A percentile compares a stretch with the other conserved stretches of the same genome.
These are phyloP conservation scores for Agaricus subrufescens DNA, from an alignment of 768 basidiomycete genomes.

Conservation along the genomic window DNA sequence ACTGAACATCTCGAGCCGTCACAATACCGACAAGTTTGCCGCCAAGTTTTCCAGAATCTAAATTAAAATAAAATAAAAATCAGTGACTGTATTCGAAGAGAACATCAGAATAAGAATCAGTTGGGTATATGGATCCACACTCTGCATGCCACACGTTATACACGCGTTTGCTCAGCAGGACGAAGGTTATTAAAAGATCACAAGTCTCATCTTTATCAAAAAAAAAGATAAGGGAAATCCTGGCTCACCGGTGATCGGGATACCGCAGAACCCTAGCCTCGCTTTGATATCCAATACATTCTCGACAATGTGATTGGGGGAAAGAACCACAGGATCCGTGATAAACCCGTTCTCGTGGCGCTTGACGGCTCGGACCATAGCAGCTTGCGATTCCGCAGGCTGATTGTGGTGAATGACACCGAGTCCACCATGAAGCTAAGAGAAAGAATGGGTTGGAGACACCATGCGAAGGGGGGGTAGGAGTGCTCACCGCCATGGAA, in stretches of 20 bases:
- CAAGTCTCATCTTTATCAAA: slow-evolving; percentile 40
- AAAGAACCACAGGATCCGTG: slow-evolving; percentile 86
- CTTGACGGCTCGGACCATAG: slow-evolving; percentile 97
- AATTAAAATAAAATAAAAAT: slow-evolving; percentile 9
- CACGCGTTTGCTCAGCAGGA: slow-evolving; percentile 79
- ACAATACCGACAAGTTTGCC: slow-evolving; percentile 96
- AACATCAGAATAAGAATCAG: slow-evolving; percentile 27
- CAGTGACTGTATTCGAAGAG: neutral
- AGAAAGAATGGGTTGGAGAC: neutral
- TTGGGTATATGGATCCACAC: slow-evolving; percentile 24
- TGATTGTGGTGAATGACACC: slow-evolving; percentile 99
- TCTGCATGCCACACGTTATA: slow-evolving; percentile 72
- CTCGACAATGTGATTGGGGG: slow-evolving; percentile 71
- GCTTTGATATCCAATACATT: slow-evolving; percentile 94
- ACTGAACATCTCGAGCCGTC: slow-evolving; percentile 94
- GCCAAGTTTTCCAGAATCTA: slow-evolving; percentile 83
- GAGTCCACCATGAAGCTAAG: slow-evolving; percentile 85
- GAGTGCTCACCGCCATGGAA: slow-evolving; percentile 72
- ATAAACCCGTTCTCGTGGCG: slow-evolving; percentile 99
- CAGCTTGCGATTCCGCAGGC: slow-evolving; percentile 76
- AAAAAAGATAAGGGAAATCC: neutral
- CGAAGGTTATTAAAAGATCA: slow-evolving; percentile 65
- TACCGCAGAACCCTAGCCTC: slow-evolving; percentile 89
- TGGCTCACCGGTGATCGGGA: slow-evolving; percentile 91
- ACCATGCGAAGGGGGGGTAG: neutral